phyloP scores from a whole-genome alignment of 257 asterid genomes.

The Rehmannia glutinosa region DNA sequence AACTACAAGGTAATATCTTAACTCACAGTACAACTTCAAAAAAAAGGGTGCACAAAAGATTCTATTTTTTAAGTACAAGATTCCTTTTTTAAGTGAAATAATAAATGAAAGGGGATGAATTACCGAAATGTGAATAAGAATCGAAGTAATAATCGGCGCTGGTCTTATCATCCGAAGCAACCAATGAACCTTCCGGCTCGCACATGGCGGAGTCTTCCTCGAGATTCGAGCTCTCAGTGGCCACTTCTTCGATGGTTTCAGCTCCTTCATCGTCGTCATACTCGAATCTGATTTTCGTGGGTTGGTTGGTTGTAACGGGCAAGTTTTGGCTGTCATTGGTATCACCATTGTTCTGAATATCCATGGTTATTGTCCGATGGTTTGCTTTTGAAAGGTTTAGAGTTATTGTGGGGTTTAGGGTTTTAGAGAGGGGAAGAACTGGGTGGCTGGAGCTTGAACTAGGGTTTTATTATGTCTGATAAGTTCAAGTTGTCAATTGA shows the following conservation, averaged over 20 bases:
- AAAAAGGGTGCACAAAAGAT: not conserved
- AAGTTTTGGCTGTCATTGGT: constrained; percentile 3
- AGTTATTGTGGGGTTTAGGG: constrained; percentile 22
- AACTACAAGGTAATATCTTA: not conserved
- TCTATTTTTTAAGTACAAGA: too few relatives aligned
- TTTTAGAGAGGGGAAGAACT: constrained; percentile 11
- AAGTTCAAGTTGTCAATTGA: too few relatives aligned
- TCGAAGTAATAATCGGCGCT: constrained; percentile 97
- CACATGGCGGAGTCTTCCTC: constrained; percentile 70
- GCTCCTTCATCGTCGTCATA: constrained; percentile 36
- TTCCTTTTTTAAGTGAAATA: too few relatives aligned
- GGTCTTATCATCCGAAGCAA: constrained; percentile 60
- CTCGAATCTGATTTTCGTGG: constrained; percentile 33
- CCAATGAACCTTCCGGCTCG: constrained; percentile 43
- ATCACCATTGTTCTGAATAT: constrained; percentile 10
- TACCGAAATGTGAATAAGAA: constrained; percentile 95
- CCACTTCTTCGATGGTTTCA: constrained; percentile 43
- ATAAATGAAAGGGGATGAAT: not conserved
- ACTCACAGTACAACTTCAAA: not conserved
- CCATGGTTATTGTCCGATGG: constrained; percentile 8
- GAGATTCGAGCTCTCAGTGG: constrained; percentile 52
- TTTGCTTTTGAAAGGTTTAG: not conserved
- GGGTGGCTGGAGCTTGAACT: constrained; percentile 21
- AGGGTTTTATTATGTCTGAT: too few relatives aligned
- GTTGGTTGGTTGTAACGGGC: not conserved